Evolutionary conservation across 108 stramenopile species (phyloP), one percentile per base, ranked within the genome.

Genomic region (Licmophora abbreviata): DNA sequence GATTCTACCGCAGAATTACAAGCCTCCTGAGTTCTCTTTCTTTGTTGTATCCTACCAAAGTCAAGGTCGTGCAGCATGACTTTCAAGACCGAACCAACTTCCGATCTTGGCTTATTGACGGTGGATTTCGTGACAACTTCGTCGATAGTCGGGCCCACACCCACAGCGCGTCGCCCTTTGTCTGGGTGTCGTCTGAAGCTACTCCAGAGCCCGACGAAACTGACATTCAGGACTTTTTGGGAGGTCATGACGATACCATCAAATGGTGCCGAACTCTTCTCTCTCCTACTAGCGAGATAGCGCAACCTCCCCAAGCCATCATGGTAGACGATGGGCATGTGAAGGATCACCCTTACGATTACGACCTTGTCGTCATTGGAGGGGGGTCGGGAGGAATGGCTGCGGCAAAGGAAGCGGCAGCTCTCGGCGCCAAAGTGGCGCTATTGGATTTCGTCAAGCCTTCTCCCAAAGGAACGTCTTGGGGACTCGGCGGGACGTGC

Each of bases 401-500:
- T 8, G 76, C 83, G 12, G 76, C 85, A 45, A 98, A 99, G 69
- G 95, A 98, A 57, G 96, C 95, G 12, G 80, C 94, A 0, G 15
- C n/a, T 20, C 67, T 93, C 35, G 99, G 96, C 20, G 94, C 95
- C 52, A 85, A 74, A 29, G 97, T 97, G 6, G 95, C 95, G 31
- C 73, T 92, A 17, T 66, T 95, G 28, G 99, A 99, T 64, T 97
- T 79, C 61, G 97, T 98, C 59, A 96, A 96, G 49, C 98, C 99
- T 7, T 81, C 78, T 35, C 93, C 95, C 3, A 71, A 74, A 14
- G 96, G 97, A 49, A 88, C 92, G 48, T 77, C 68, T 21, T 97
- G 97, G 97, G 97, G 97, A 15, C 64, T 99, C 20, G 99, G 99
- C 11, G 99, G 99, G 20, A 99, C 97, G 1, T 98, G 97, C 63